Evolutionary conservation across 2,329 filamentous ascomycete genomes (phyloP), one percentile per base, ranked within the genome.

Genomic region (Verticillium klebahnii): DNA sequence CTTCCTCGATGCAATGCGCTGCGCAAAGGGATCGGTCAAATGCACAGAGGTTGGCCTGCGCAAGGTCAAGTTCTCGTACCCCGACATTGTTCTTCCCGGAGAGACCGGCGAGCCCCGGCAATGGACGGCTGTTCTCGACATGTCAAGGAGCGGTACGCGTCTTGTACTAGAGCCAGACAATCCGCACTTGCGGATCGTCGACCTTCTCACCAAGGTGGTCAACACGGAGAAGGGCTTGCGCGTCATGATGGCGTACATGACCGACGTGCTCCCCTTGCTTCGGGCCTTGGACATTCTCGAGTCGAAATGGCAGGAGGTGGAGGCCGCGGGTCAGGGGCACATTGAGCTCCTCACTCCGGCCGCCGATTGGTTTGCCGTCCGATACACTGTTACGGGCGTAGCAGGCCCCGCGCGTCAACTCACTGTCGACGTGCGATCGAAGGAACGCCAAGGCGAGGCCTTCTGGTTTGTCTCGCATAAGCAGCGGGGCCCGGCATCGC

Each of bases 11-110:
- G 86, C 88, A 1, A 83, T 93, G 64, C 79, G 85, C 60, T 77
- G 80, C 64, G 79, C 84, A 66, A 77, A 79, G 56, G 80, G 79
- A 17, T 79, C 82, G 59, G 82, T 90, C 39, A 77, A 78, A 54
- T 83, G 84, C 70, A 82, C 88, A 66, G 77, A 82, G 50, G 80
- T 89, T 61, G 86, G 84, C 17, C 78, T 94, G 61, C 78, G 80
- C 66, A 79, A 84, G 64, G 82, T 95, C 6, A 77, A 83, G 2
- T 92, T 95, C 71, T 84, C 80, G n/a, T 96, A 95, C 71, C 79
- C 78, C 59, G 72, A 78, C 40, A 66, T 60, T 61, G 65, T 56
- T 63, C 72, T 63, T 55, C 65, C 29, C 64, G 67, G 63, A 61
- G 45, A 55, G 63, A 63, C 34, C 63, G 40, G 52, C 62, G 60